A percentile compares a stretch with the other conserved stretches of the same genome.
phyloP scores from a whole-genome alignment of 257 asterid genomes.

The Mitragyna speciosa region DNA sequence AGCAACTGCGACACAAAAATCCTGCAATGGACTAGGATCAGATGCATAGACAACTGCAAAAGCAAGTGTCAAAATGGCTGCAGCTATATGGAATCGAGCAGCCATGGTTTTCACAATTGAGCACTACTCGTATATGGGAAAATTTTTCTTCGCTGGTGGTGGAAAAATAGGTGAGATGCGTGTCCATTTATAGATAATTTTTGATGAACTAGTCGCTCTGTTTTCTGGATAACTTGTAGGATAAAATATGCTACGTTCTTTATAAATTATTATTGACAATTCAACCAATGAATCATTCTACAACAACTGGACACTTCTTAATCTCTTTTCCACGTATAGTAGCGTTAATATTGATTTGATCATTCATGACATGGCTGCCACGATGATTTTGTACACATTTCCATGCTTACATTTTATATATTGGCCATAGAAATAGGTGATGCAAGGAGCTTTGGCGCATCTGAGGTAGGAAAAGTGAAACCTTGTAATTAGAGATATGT shows the following conservation, averaged over 20 bases:
- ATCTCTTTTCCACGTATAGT: too few species aligned
- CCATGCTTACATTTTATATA: too few species aligned
- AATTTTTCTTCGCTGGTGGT: not conserved
- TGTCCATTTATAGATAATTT: not conserved
- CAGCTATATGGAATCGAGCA: not conserved
- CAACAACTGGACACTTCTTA: not conserved
- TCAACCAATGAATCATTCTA: not conserved
- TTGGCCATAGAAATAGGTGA: too few species aligned
- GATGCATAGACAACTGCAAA: not conserved
- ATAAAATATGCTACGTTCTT: not conserved
- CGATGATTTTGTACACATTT: too few species aligned
- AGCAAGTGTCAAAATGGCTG: not conserved
- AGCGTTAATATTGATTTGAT: not conserved
- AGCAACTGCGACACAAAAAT: not conserved
- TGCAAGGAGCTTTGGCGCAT: too few species aligned
- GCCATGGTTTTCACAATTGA: not conserved
- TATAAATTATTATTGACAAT: too few species aligned
- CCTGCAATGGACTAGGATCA: too few species aligned
- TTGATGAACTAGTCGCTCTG: not conserved
- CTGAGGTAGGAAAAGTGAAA: too few species aligned
- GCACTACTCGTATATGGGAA: not conserved
- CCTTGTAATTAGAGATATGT: too few species aligned
- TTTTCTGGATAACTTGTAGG: too few species aligned
- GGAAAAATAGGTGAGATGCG: not conserved
- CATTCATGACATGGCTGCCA: too few species aligned